These are phyloP conservation scores for Fusarium sterilihyphosum DNA, from an alignment of 2,329 filamentous ascomycete genomes.

Conservation along the genomic window DNA sequence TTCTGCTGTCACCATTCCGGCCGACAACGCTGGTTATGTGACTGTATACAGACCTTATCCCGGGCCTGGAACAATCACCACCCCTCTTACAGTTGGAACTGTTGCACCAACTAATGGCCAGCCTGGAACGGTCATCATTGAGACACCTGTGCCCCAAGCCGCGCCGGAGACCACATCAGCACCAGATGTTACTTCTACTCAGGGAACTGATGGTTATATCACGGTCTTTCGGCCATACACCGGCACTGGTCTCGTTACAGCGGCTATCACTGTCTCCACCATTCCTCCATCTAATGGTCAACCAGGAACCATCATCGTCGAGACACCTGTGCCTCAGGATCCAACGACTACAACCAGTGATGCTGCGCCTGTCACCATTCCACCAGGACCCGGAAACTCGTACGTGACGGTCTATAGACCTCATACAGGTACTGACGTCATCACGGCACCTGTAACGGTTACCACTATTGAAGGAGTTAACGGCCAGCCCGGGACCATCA, in stretches of 20 bases:
- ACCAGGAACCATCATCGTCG: slow-evolving; percentile 23
- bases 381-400: slow-evolving; percentile 9
- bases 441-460: slow-evolving; percentile 20
- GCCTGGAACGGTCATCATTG: slow-evolving; percentile 31
- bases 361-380: slow-evolving; percentile 10
- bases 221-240: slow-evolving; percentile 23
- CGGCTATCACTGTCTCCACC: slow-evolving; percentile 14
- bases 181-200: neutral
- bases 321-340: slow-evolving; percentile 5
- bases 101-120: slow-evolving; percentile 7
- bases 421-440: slow-evolving; percentile 10
- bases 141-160: slow-evolving; percentile 18
- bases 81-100: slow-evolving; percentile 18
- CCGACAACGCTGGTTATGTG: slow-evolving; percentile 10
- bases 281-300: slow-evolving; percentile 12
- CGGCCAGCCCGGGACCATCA: slow-evolving; percentile 19
- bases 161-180: neutral
- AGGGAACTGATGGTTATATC: slow-evolving; percentile 21
- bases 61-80: slow-evolving; percentile 25
- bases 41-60: slow-evolving; percentile 27
- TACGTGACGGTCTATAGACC: slow-evolving; percentile 31
- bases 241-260: slow-evolving; percentile 9
- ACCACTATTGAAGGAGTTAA: slow-evolving; percentile 14
- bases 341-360: neutral
- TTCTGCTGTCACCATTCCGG: slow-evolving; percentile 16